Evolutionary conservation across 140 eudicot genomes (phyloP), one percentile per base, ranked within the genome.

Genomic region (Anethum foeniculum): DNA sequence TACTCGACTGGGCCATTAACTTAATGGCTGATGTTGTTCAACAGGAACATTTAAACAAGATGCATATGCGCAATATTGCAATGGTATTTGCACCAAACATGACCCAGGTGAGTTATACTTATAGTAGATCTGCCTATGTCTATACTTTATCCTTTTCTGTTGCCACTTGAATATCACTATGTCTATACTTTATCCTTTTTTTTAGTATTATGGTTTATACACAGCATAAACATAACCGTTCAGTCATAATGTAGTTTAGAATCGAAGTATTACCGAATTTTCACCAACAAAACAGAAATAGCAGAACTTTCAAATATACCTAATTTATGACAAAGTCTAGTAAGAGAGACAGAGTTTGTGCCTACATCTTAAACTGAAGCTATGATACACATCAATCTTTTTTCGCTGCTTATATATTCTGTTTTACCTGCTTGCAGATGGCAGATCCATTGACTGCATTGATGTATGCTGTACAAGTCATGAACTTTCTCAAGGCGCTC

Each of bases 401-500:
- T 8, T 67, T 67, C 19, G 5, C 74, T 67, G 10, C 58, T 77
- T 21, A 25, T n/a, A 41, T 10, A 15, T 43, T 10, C 39, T 12
- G 39, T 34, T 41, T 73, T 32, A n/a, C 75, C 56, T 46, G 46
- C 27, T 56, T 82, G 76, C 87, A 93, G 98, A 94, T 92, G 94
- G 96, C 89, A 30, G 97, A 94, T 83, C 98, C 96, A 41, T 83
- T 94, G 86, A 94, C 94, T 46, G 98, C 97, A 56, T 73, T 94
- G 87, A 94, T 94, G 98, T 92, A 92, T 49, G 98, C 97, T 2
- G 97, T 94, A 38, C 98, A 90, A 90, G 98, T 94, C 80, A 94
- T 94, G 98, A 94, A 94, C 88, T 94, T 94, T 85, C 92, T 90
- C 36, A 92, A 90, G 85, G 85, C 94, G 4, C 69, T 41, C 39